These are phyloP conservation scores for Chlamydomonas applanata DNA, from an alignment of 139 green algal species.

Conservation along the genomic window DNA sequence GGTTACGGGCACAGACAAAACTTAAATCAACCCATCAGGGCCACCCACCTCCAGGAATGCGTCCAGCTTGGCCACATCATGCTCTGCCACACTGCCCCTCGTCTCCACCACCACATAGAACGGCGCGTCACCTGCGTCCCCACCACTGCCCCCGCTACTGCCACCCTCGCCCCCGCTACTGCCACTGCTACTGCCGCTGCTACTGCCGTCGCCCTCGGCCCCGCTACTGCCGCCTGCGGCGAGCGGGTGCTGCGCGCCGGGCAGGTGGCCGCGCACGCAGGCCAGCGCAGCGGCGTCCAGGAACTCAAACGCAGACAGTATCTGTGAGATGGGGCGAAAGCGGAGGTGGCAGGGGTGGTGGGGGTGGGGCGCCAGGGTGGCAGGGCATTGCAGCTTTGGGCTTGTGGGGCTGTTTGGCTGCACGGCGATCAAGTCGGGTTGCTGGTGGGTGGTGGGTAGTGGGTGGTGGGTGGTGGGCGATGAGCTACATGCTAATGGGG, in stretches of 20 bases:
- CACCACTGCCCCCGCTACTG: not conserved
- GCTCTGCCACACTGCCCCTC: constrained; percentile 64
- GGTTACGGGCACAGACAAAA: too few species aligned
- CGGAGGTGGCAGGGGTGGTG: too few species aligned
- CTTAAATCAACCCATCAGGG: too few species aligned
- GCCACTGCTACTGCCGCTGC: not conserved
- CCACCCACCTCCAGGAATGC: constrained; percentile 67
- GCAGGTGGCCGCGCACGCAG: constrained; percentile 45
- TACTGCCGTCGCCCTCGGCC: not conserved
- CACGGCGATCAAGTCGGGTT: too few species aligned
- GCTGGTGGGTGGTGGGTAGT: too few species aligned
- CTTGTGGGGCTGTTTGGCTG: too few species aligned
- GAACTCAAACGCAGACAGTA: constrained; percentile 91
- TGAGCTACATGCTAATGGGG: too few species aligned
- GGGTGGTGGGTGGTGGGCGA: too few species aligned
- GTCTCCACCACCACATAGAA: constrained; percentile 96
- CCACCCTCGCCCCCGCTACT: constrained; percentile 9
- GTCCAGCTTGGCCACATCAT: constrained; percentile 82
- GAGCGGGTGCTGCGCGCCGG: constrained; percentile 63
- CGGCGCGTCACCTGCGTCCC: constrained; percentile 15
- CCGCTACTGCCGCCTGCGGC: constrained; percentile 1
- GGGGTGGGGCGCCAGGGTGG: too few species aligned
- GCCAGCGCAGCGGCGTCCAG: constrained; percentile 76
- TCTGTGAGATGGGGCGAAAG: constrained; percentile 8
- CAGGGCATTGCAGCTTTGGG: too few species aligned